These are phyloP conservation scores for Platanus orientalis DNA, from an alignment of 164 flowering plant species.

Conservation along the genomic window DNA sequence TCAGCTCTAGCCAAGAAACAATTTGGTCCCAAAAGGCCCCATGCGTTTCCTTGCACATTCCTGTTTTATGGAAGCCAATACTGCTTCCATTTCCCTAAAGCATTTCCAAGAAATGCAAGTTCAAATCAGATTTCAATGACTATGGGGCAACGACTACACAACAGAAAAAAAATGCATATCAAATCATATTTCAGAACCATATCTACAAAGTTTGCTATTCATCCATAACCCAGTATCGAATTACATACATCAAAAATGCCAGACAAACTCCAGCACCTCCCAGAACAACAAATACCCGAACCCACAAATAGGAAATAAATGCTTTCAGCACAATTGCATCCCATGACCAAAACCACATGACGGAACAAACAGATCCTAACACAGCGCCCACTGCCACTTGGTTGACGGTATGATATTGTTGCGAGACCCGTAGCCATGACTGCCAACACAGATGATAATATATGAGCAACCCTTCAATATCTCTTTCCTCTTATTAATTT, in stretches of 20 bases:
- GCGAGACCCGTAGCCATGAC: conserved; percentile 92
- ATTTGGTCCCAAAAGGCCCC: too few relatives aligned
- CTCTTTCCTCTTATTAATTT: not conserved
- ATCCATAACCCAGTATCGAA: conserved; percentile 47
- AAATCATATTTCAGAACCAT: too few relatives aligned
- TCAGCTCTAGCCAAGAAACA: too few relatives aligned
- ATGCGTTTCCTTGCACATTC: too few relatives aligned
- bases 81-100: too few relatives aligned
- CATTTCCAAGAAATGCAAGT: too few relatives aligned
- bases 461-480: not conserved
- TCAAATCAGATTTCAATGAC: too few relatives aligned
- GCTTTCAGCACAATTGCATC: conserved; percentile 43
- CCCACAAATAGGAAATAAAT: conserved; percentile 49
- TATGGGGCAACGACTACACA: too few relatives aligned
- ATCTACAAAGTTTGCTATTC: conserved; percentile 20
- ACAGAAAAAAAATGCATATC: too few relatives aligned
- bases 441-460: conserved; percentile 24
- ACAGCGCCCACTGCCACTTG: conserved; percentile 81
- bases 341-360: conserved; percentile 74
- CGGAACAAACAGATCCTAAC: conserved; percentile 50
- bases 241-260: conserved; percentile 44
- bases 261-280: conserved; percentile 36
- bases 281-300: conserved; percentile 37
- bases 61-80: too few relatives aligned
- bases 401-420: conserved; percentile 56